Base-by-base conservation (phyloP, 768 basidiomycete genomes). In the Trametes cubensis region DNA sequence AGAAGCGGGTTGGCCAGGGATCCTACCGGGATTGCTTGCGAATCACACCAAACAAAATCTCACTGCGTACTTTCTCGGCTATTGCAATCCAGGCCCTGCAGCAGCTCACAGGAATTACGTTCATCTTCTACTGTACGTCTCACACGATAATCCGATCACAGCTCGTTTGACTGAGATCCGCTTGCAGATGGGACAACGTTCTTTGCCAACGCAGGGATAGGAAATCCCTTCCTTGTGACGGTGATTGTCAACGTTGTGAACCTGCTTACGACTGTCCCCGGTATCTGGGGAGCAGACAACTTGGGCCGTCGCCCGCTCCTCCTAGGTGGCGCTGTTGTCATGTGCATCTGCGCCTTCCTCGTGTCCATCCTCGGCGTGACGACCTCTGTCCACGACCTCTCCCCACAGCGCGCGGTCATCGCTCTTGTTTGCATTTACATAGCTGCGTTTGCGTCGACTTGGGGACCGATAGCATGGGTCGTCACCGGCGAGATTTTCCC, bases 281-380 rank as follows among this genome's bases (percentile, higher is more conserved):
- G 89, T 26, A 85, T 94, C 75, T 92, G 81, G 75, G 83, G 86
- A 70, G 84, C 94, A 61, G 94, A 95, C 72, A 80, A 80, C 54
- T 82, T 89, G 70, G 94, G 93, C 68, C 91, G 93, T 64, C 87
- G 93, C 57, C 81, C 83, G 39, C 83, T 95, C 52, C 83, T 94
- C 56, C 77, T 92, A 71, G 80, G 84, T 61, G 94, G 94, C 69
- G 91, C 92, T 21, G 73, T 82, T 58, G 89, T 88, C 54, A 95
- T 95, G 93, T 80, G 84, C 67, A 64, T 94, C 69, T 94, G 92
- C 80, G 89, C 94, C 74, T 93, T 81, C 79, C 82, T 94, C 69
- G 81, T 92, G 64, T 88, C 84, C 69, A 86, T 88, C 73, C 71
- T 85, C 60, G 84, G 84, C 68, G 80, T 83, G 56, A 76, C 79